Base-by-base conservation (phyloP, 1,139 yeast species). In the Kodamaea fungicola region DNA sequence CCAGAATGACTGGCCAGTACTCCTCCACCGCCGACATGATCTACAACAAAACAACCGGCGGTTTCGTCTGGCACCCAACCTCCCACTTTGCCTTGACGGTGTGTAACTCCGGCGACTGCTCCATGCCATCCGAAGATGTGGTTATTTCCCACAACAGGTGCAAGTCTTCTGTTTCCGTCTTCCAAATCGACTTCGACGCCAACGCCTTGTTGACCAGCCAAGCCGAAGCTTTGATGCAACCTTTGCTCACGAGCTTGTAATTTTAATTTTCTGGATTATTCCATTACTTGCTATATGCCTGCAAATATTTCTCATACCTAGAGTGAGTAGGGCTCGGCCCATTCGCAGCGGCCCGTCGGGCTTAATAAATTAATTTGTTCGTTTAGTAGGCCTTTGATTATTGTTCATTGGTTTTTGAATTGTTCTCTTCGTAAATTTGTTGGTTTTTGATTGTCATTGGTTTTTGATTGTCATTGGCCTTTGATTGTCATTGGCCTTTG, bases 121-220 rank as follows among this genome's bases (percentile, higher is more conserved):
- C 52, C 16, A 64, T 65, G 46, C 70, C 68, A 30, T 56, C 67
- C 12, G 74, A 68, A 52, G 52, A 57, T 41, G 45, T 34, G 21
- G 41, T 49, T 27, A 42, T 62, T 30, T 47, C 36, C 22, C 47
- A 55, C 31, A 35, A 42, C 29, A 38, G 46, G 30, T 70, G 76
- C 54, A 49, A 58, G 39, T 38, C 64, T 26, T 43, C 75, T 6
- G 62, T 70, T 32, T 60, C 71, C 32, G 61, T 60, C 28, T 69
- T 68, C 57, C 57, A 62, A 39, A 54, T 66, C 41, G 76, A 71
- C 51, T 70, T 64, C 52, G 72, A 65, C 51, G 74, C 65, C 30
- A 61, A 59, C 47, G 38, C 48, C 35, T 44, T 50, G 28, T 59
- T 64, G 45, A 52, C 61, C 43, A 39, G 47, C 21, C 51, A 57